Conservation (phyloP, 2,329 filamentous ascomycete species). For the Xylariaceae sp. region DNA sequence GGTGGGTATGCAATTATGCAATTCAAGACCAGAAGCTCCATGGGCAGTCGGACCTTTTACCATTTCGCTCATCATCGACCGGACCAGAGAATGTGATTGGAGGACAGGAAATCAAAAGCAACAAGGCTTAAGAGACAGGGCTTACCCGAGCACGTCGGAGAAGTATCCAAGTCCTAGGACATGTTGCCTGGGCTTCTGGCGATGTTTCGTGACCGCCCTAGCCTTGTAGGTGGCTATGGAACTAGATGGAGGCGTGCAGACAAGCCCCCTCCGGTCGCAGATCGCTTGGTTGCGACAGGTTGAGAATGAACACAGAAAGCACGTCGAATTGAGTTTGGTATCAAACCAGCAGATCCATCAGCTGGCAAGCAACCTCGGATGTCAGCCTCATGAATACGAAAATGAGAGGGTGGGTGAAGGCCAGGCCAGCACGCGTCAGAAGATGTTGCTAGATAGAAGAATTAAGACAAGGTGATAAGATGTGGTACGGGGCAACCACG, state of each 20-base stretch:
- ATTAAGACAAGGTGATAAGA: no score
- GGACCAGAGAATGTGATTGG: conserved; percentile 18
- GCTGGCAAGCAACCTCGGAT: no score
- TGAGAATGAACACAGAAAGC: conserved; percentile 3
- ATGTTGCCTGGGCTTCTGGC: background rate
- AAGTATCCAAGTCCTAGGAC: conserved; percentile 2
- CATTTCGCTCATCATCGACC: conserved; percentile 52
- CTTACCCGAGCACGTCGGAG: conserved; percentile 13
- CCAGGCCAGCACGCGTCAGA: no score
- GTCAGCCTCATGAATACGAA: no score
- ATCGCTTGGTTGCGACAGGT: conserved; percentile 8
- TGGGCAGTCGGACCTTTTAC: conserved; percentile 55
- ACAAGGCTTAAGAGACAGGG: background rate
- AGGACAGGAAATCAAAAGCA: background rate
- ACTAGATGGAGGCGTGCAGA: conserved; percentile 18
- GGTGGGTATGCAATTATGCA: conserved; percentile 40
- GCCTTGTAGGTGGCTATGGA: conserved; percentile 24
- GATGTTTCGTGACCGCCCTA: conserved; percentile 18
- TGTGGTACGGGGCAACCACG: no score
- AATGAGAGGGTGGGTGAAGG: no score
- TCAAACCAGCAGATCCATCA: no score
- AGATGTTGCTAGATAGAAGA: no score
- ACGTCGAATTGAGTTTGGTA: conserved; percentile 1
- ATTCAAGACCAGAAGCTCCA: conserved; percentile 47
- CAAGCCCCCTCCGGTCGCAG: conserved; percentile 8